Conservation (phyloP, 1,284 basidiomycete species). For the Malassezia psittaci region DNA sequence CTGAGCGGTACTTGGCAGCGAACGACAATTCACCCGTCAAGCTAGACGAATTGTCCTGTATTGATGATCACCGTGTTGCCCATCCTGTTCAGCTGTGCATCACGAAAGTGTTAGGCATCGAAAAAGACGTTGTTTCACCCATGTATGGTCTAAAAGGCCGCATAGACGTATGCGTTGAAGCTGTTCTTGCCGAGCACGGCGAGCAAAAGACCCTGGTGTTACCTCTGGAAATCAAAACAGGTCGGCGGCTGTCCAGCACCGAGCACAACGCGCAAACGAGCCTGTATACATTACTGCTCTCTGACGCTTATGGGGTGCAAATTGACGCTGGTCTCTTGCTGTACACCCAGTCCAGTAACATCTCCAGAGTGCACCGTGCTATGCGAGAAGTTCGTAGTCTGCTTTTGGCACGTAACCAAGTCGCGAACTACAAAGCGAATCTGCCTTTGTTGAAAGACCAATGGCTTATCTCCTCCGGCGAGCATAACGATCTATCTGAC, state of each 20-base stretch:
- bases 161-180: conserved; percentile 75
- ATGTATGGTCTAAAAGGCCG: conserved; percentile 91
- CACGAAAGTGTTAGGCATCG: conserved; percentile 57
- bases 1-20: conserved; percentile 22
- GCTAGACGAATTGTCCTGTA: background rate
- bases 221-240: conserved; percentile 92
- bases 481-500: too few species aligned
- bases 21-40: conserved; percentile 10
- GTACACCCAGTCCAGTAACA: conserved; percentile 80
- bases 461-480: too few species aligned
- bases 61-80: conserved; percentile 2
- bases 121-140: conserved; percentile 96
- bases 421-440: conserved; percentile 62
- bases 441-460: conserved; percentile 20
- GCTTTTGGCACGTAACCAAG: conserved; percentile 69
- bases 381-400: conserved; percentile 76
- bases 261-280: conserved; percentile 96
- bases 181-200: conserved; percentile 32
- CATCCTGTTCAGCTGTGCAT: conserved; percentile 17
- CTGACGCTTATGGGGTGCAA: conserved; percentile 66
- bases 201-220: conserved; percentile 50
- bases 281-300: conserved; percentile 83
- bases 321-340: conserved; percentile 69
- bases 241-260: conserved; percentile 56
- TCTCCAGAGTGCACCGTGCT: conserved; percentile 65